Evolutionary conservation across 2,329 filamentous ascomycete genomes (phyloP), one percentile per base, ranked within the genome.

Genomic region (Trichoderma sp.): DNA sequence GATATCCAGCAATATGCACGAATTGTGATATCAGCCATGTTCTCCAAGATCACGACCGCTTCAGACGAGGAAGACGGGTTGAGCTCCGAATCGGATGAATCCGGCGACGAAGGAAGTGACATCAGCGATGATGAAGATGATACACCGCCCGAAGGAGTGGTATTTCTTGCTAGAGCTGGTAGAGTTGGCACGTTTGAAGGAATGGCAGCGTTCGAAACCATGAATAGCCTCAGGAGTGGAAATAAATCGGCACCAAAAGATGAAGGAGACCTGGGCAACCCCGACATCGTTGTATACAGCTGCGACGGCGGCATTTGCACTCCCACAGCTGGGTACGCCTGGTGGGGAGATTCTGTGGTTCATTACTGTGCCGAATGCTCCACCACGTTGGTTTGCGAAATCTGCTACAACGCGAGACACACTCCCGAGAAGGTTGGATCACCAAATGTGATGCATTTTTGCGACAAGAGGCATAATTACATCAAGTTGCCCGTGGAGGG

Each of bases 21-120:
- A 0, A 77, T 80, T 21, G 71, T 78, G 2, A 51, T 73, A 0
- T 79, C 78, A 0, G 77, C 77, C 4, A 64, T 74, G 21, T 79
- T 79, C 56, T 78, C 73, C 7, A 71, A 69, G 1, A 56, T 80
- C 1, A 73, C 74, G 21, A 71, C 58, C 28, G 15, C 8, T 34
- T 9, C 36, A 30, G 65, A 43, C 0, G 56, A 62, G 18, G 66
- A 72, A 8, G 60, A 63, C 6, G 61, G 57, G 12, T 36, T 43
- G 36, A 28, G 43, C 21, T 64, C 51, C 6, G 63, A 56, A 2
- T 60, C 60, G 6, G 61, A 71, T 24, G 53, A 70, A 24, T 66
- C 7, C 14, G 71, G 71, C 7, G 36, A 69, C 26, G 66, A 72
- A 21, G 39, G 36, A 39, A 39, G 36, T 8, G 67, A 58, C 6